A percentile compares a stretch with the other conserved stretches of the same genome.
Conservation (phyloP, 1,139 yeast species). For the Magnusiomyces clavatus region DNA sequence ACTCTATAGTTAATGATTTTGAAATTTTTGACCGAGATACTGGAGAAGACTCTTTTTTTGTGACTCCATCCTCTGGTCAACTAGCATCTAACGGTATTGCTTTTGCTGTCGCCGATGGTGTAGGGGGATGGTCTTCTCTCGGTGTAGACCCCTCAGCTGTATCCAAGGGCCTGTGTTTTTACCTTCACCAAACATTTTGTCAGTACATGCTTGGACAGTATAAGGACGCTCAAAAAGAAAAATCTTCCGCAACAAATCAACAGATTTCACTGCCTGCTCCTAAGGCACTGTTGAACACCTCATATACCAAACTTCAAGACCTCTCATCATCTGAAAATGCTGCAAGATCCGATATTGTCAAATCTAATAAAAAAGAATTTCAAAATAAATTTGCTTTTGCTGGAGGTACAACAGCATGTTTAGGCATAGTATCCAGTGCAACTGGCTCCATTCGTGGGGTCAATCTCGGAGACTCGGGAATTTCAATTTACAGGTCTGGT, state of each 20-base stretch:
- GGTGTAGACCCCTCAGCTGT: constrained; percentile 69
- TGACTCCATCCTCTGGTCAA: constrained; percentile 35
- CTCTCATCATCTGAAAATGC: not conserved
- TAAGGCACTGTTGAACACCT: constrained; percentile 19
- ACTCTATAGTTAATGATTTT: not conserved
- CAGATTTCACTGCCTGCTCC: constrained; percentile 34
- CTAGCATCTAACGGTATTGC: constrained; percentile 43
- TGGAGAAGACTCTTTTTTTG: constrained; percentile 84
- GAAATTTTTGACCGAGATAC: constrained; percentile 28
- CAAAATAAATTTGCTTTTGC: constrained; percentile 41
- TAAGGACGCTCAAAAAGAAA: not conserved
- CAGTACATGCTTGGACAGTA: constrained; percentile 1
- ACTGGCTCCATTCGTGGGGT: constrained; percentile 54
- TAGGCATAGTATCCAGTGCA: constrained; percentile 59
- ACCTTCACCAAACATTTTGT: constrained; percentile 23
- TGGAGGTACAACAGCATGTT: constrained; percentile 94
- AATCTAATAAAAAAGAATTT: constrained; percentile 45
- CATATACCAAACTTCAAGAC: constrained; percentile 5
- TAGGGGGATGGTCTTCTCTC: constrained; percentile 93
- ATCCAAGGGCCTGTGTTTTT: constrained; percentile 31
- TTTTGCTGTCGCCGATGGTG: constrained; percentile 94
- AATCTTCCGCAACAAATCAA: not conserved
- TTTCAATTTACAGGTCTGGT: constrained; percentile 69
- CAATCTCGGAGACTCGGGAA: constrained; percentile 93
- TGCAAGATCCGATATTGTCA: not conserved